These are phyloP conservation scores for Russula olivacea DNA, from an alignment of 768 basidiomycete genomes.

Conservation along the genomic window DNA sequence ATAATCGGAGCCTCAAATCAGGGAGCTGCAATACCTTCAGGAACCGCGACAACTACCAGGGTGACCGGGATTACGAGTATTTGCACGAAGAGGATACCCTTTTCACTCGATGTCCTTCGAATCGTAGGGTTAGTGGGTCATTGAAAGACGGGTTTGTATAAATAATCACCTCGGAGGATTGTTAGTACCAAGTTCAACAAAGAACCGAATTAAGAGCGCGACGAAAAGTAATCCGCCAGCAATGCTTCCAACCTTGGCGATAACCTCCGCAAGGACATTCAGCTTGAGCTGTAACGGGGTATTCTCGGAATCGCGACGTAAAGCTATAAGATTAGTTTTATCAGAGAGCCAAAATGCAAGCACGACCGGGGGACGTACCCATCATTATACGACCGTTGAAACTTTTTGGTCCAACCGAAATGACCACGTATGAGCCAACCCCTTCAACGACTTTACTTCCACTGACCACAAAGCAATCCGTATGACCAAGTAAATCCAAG, in stretches of 20 bases:
- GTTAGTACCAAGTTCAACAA: conserved; percentile 71
- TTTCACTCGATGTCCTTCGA: conserved; percentile 61
- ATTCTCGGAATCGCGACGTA: conserved; percentile 79
- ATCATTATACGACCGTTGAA: conserved; percentile 99
- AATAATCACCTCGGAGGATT: conserved; percentile 48
- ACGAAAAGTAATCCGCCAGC: conserved; percentile 79
- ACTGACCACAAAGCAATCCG: conserved; percentile 87
- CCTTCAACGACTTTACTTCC: conserved; percentile 94
- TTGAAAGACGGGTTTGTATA: neutral
- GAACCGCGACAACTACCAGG: conserved; percentile 80
- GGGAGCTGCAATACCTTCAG: conserved; percentile 49
- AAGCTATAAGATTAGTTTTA: conserved; percentile 42
- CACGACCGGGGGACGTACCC: conserved; percentile 47
- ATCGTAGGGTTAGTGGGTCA: conserved; percentile 4
- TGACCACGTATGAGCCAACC: conserved; percentile 86
- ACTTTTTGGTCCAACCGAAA: conserved; percentile 85
- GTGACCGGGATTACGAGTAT: conserved; percentile 95
- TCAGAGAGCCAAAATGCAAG: neutral
- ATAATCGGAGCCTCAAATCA: conserved; percentile 3
- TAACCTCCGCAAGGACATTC: conserved; percentile 89
- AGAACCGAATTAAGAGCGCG: conserved; percentile 89
- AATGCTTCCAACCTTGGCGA: conserved; percentile 82
- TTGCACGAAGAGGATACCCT: conserved; percentile 86
- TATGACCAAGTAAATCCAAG: conserved; percentile 43
- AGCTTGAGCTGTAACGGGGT: conserved; percentile 94